Percentiles rank a stretch among this genome's conserved stretches.
Evolutionary conservation across 768 basidiomycete genomes (phyloP).

Genomic region (Lactarius hengduanensis): DNA sequence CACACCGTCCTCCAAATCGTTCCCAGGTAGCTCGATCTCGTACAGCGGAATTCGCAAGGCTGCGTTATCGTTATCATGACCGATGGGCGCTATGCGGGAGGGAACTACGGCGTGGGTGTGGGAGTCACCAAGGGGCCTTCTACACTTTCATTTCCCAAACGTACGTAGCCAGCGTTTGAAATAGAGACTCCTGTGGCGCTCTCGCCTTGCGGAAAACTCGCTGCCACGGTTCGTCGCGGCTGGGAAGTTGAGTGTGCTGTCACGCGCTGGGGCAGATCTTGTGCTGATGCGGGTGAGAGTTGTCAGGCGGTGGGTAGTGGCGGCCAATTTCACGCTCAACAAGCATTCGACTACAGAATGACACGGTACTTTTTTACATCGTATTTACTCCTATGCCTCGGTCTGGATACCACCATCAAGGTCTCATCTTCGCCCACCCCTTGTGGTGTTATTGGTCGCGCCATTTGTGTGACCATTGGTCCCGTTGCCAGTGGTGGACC

Average conservation of each 20-base stretch:
- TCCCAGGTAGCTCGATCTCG: background rate
- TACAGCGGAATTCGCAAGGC: constrained; percentile 48
- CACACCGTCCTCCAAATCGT: constrained; percentile 55
- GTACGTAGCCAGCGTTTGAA: constrained; percentile 46
- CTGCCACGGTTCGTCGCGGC: constrained; percentile 73
- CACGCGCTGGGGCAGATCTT: constrained; percentile 32
- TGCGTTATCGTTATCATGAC: constrained; percentile 53
- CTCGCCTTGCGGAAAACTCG: constrained; percentile 68
- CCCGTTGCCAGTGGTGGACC: background rate
- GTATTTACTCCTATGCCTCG: no score
- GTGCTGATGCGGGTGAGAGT: background rate
- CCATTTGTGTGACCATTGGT: background rate
- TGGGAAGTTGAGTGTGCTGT: constrained; percentile 72
- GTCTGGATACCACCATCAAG: background rate
- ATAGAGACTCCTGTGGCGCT: constrained; percentile 74
- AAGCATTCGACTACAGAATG: no score
- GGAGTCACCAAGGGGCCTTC: constrained; percentile 55
- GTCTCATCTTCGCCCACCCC: background rate
- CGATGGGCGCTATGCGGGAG: constrained; percentile 55
- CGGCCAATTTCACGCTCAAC: no score
- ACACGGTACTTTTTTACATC: background rate
- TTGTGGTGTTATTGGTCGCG: background rate
- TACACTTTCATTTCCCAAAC: constrained; percentile 44
- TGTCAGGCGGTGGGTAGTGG: background rate
- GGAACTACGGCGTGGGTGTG: constrained; percentile 77